These are phyloP conservation scores for Fusarium ambrosium DNA, from an alignment of 2,329 filamentous ascomycete species.

Conservation along the genomic window DNA sequence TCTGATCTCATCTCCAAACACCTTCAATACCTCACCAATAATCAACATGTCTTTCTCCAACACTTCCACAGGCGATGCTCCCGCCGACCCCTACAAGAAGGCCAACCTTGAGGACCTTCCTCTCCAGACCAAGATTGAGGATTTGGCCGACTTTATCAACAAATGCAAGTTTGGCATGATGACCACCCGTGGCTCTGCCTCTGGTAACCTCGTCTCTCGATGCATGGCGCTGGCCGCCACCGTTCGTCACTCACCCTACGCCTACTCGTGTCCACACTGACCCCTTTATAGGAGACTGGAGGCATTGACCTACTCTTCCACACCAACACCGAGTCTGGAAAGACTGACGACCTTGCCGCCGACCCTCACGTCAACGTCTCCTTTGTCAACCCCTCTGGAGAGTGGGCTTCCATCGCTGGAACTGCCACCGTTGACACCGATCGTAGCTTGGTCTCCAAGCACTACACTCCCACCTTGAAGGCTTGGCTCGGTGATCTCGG, in stretches of 20 bases:
- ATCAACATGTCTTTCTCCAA: constrained; percentile 63
- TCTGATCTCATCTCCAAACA: constrained; percentile 28
- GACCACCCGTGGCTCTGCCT: constrained; percentile 78
- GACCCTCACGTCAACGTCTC: constrained; percentile 84
- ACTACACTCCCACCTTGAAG: constrained; percentile 81
- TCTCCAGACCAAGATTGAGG: constrained; percentile 81
- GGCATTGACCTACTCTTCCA: constrained; percentile 90
- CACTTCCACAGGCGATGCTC: constrained; percentile 71
- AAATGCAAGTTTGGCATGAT: constrained; percentile 89
- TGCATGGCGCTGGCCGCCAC: constrained; percentile 88
- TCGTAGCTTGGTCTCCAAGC: constrained; percentile 75
- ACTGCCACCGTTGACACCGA: constrained; percentile 78
- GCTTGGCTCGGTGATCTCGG: constrained; percentile 90
- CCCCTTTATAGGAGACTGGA: constrained; percentile 72
- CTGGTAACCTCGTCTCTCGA: constrained; percentile 79
- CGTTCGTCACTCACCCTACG: constrained; percentile 60
- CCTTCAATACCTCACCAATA: constrained; percentile 1
- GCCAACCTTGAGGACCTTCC: constrained; percentile 75
- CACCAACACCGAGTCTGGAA: constrained; percentile 90
- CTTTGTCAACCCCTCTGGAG: constrained; percentile 81
- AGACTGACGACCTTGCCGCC: constrained; percentile 82
- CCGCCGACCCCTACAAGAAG: constrained; percentile 83
- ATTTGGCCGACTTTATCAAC: constrained; percentile 78
- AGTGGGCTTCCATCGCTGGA: constrained; percentile 91
- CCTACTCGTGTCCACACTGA: neutral